Percentiles rank a stretch among this genome's conserved stretches.
Evolutionary conservation across 441 rosid species (phyloP).

Genomic region (Geranium incanum): DNA sequence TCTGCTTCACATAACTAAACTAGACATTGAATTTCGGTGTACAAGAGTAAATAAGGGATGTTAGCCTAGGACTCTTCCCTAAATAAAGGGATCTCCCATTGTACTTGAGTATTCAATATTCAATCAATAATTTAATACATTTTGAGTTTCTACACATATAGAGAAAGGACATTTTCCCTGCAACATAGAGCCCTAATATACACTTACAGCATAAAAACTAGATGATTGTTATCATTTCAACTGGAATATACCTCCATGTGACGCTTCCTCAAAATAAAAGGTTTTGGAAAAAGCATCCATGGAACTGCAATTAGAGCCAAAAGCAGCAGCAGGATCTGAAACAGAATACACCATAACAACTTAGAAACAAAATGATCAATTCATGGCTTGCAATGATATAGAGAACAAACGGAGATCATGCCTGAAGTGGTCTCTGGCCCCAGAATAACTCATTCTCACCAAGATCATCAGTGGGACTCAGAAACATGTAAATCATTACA

Average conservation of each 20-base stretch:
- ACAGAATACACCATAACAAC: slow-evolving; percentile 7
- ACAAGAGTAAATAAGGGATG: too few relatives aligned
- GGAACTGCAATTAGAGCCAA: slow-evolving; percentile 83
- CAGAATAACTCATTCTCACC: slow-evolving; percentile 71
- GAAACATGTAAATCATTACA: slow-evolving; percentile 87
- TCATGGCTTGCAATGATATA: slow-evolving; percentile 22
- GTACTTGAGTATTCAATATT: too few relatives aligned
- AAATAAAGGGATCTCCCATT: too few relatives aligned
- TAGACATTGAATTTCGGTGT: too few relatives aligned
- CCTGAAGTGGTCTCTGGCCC: slow-evolving; percentile 69
- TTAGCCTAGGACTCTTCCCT: too few relatives aligned
- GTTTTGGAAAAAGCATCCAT: slow-evolving; percentile 99
- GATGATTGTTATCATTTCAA: not conserved
- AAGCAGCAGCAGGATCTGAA: slow-evolving; percentile 60
- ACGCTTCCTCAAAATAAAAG: slow-evolving; percentile 79
- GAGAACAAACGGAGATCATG: slow-evolving; percentile 35
- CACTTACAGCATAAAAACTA: too few relatives aligned
- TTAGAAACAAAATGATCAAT: not conserved
- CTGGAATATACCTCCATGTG: slow-evolving; percentile 50
- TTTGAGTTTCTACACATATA: too few relatives aligned
- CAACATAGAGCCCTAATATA: too few relatives aligned
- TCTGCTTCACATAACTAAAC: too few relatives aligned
- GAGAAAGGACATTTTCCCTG: too few relatives aligned
- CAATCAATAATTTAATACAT: too few relatives aligned
- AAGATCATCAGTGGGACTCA: slow-evolving; percentile 80